phyloP scores from a whole-genome alignment of 139 green algal species.

The Micromonas commoda region DNA sequence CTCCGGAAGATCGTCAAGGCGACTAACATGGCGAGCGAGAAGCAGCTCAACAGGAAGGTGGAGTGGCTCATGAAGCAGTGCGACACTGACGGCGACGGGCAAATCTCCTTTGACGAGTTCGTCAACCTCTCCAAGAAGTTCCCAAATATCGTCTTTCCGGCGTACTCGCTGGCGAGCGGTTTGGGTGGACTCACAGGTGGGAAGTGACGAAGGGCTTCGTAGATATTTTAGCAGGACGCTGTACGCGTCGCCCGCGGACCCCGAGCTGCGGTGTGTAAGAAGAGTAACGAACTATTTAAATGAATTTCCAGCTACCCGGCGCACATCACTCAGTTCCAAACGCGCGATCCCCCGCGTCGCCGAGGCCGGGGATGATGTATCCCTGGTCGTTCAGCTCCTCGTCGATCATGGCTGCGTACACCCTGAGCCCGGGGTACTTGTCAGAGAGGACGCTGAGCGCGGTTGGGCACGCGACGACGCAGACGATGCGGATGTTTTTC shows the following conservation, averaged over 20 bases:
- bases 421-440: slow-evolving; percentile 46
- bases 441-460: slow-evolving; percentile 61
- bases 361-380: slow-evolving; percentile 87
- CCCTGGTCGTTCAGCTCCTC: slow-evolving; percentile 80
- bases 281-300: no score
- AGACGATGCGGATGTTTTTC: slow-evolving; percentile 70
- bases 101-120: slow-evolving; percentile 38
- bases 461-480: slow-evolving; percentile 64
- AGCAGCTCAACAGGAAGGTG: slow-evolving; percentile 27
- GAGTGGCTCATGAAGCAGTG: slow-evolving; percentile 35
- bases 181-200: background rate
- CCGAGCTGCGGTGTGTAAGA: no score
- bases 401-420: slow-evolving; percentile 91
- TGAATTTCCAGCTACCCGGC: slow-evolving; percentile 36
- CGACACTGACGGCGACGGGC: slow-evolving; percentile 33
- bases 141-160: slow-evolving; percentile 31
- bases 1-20: slow-evolving; percentile 29
- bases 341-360: slow-evolving; percentile 81
- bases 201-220: background rate
- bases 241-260: no score
- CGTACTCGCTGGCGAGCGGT: slow-evolving; percentile 9
- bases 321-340: slow-evolving; percentile 60
- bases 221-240: no score
- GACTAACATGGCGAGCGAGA: slow-evolving; percentile 31
- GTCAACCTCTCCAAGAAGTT: slow-evolving; percentile 23